A percentile compares a stretch with the other conserved stretches of the same genome.
phyloP scores from a whole-genome alignment of 2,329 filamentous ascomycete genomes.

The Botrytis hyacinthi region DNA sequence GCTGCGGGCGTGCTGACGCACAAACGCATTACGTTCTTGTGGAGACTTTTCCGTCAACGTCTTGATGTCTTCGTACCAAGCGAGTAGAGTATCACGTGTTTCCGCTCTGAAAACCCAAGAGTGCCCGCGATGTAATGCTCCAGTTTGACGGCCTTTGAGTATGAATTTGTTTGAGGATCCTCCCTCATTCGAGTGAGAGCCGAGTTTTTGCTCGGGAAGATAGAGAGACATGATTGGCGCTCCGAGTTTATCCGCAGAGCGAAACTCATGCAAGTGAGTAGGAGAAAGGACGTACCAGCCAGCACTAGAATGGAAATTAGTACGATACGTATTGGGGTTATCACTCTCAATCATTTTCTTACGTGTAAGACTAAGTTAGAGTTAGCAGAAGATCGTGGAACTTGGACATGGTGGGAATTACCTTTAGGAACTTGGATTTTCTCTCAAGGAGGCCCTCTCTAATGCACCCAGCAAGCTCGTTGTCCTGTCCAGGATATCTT shows the following conservation, averaged over 20 bases:
- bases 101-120: constrained; percentile 72
- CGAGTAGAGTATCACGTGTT: constrained; percentile 90
- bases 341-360: background rate
- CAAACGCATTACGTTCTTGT: constrained; percentile 84
- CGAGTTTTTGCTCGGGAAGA: constrained; percentile 90
- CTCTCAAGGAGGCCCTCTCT: constrained; percentile 88
- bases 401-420: background rate
- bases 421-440: constrained; percentile 87
- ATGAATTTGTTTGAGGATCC: constrained; percentile 96
- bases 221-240: constrained; percentile 95
- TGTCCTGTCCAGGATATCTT: constrained; percentile 87
- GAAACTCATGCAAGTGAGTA: constrained; percentile 97
- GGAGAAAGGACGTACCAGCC: constrained; percentile 85
- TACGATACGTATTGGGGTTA: background rate
- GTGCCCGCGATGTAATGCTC: constrained; percentile 81
- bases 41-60: constrained; percentile 83
- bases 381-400: constrained; percentile 2
- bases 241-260: constrained; percentile 90
- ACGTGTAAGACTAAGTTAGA: constrained; percentile 40
- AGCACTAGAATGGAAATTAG: constrained; percentile 15
- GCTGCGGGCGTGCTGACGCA: constrained; percentile 76
- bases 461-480: constrained; percentile 75
- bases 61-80: constrained; percentile 90
- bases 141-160: constrained; percentile 92
- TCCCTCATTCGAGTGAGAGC: constrained; percentile 78